Percentiles rank a stretch among this genome's conserved stretches.
These are phyloP conservation scores for Polyporus arcularius DNA, from an alignment of 768 basidiomycete genomes.

Conservation along the genomic window DNA sequence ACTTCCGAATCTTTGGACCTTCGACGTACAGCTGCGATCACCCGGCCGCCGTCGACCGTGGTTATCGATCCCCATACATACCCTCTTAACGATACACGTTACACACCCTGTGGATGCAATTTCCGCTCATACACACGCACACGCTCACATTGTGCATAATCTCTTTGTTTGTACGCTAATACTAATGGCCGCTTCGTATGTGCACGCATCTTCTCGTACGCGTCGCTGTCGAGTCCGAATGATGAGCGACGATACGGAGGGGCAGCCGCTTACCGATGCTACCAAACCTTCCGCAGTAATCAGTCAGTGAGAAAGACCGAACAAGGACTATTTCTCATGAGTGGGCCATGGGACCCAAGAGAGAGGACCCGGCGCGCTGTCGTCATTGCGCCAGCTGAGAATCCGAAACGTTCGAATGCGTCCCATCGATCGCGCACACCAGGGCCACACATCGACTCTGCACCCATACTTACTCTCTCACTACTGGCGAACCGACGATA, in stretches of 20 bases:
- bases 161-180: constrained; percentile 6
- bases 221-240: too few species aligned
- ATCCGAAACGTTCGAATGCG: background rate
- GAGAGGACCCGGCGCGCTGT: background rate
- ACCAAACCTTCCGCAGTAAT: background rate
- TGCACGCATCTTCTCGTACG: background rate
- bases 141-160: constrained; percentile 3
- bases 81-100: background rate
- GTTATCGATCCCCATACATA: background rate
- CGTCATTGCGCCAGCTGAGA: background rate
- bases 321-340: background rate
- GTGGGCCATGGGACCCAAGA: background rate
- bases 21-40: too few species aligned
- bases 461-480: background rate
- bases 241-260: too few species aligned
- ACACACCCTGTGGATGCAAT: background rate
- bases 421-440: constrained; percentile 2
- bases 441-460: too few species aligned
- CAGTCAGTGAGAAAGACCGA: background rate
- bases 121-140: background rate
- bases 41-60: too few species aligned
- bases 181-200: background rate
- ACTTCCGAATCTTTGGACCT: too few species aligned
- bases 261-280: background rate
- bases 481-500: background rate